Conservation (phyloP, 169 alveolate genomes). For the Eimeria brunetti region DNA sequence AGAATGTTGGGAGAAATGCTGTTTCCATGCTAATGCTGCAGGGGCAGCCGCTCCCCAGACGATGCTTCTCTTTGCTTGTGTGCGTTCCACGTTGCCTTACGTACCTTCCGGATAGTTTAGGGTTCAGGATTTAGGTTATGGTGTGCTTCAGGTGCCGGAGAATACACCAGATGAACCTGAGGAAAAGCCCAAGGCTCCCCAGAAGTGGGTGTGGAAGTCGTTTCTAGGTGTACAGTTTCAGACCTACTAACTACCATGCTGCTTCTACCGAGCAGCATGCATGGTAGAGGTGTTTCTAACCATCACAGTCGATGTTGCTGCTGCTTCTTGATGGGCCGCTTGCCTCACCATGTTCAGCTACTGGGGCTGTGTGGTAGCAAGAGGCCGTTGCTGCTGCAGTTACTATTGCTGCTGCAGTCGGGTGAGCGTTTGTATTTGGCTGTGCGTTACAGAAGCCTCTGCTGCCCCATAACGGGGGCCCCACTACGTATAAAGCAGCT, state of each 20-base stretch:
- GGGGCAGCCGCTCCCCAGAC: neutral
- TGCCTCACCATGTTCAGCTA: neutral
- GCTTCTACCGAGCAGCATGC: neutral
- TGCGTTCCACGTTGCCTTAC: neutral
- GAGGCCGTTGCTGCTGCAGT: neutral
- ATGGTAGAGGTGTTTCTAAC: neutral
- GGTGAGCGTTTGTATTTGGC: neutral
- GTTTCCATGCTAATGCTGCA: neutral
- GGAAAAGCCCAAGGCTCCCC: constrained; percentile 40
- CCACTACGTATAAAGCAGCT: constrained; percentile 88
- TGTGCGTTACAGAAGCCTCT: constrained; percentile 72
- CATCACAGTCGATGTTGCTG: neutral
- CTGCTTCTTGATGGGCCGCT: neutral
- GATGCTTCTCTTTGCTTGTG: neutral
- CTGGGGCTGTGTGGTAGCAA: neutral
- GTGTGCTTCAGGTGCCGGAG: constrained; percentile 57
- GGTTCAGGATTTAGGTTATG: neutral
- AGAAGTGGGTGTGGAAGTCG: neutral
- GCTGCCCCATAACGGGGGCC: constrained; percentile 89
- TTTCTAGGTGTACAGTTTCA: neutral
- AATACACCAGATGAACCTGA: constrained; percentile 66
- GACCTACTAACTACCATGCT: neutral
- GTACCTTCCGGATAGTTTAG: neutral
- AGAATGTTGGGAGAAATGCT: neutral
- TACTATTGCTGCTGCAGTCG: neutral